A percentile compares a stretch with the other conserved stretches of the same genome.
Conservation (phyloP, 495 filamentous ascomycete genomes). For the Paragyromitra xinjiangensis region DNA sequence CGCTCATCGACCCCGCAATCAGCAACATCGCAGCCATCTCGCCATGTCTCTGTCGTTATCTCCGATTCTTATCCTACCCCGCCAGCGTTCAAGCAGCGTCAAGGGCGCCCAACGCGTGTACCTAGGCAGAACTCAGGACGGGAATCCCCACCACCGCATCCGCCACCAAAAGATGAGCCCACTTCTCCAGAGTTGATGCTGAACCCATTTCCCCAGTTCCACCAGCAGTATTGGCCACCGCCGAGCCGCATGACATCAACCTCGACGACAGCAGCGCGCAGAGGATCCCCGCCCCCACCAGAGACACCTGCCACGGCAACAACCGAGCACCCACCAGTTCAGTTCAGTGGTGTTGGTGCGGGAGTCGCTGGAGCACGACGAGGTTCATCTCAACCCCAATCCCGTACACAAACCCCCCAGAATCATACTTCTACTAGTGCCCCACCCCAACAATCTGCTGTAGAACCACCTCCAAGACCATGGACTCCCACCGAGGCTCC, state of each 20-base stretch:
- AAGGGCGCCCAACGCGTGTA: slow-evolving; percentile 76
- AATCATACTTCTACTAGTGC: slow-evolving; percentile 12
- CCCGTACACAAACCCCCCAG: slow-evolving; percentile 47
- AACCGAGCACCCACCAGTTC: slow-evolving; percentile 72
- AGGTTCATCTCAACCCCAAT: slow-evolving; percentile 28
- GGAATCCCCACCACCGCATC: slow-evolving; percentile 57
- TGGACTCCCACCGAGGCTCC: slow-evolving; percentile 97
- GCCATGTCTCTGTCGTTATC: slow-evolving; percentile 58
- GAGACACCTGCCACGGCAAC: slow-evolving; percentile 89
- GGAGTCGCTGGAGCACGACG: slow-evolving; percentile 75
- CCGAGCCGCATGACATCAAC: slow-evolving; percentile 82
- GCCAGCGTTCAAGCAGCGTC: slow-evolving; percentile 69
- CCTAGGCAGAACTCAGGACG: slow-evolving; percentile 68
- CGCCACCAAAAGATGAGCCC: slow-evolving; percentile 55
- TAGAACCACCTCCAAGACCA: slow-evolving; percentile 68
- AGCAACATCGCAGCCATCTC: slow-evolving; percentile 49
- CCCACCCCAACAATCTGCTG: slow-evolving; percentile 56
- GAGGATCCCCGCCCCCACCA: slow-evolving; percentile 92
- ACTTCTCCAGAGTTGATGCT: slow-evolving; percentile 44
- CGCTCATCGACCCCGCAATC: slow-evolving; percentile 51
- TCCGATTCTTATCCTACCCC: slow-evolving; percentile 63
- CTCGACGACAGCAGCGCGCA: slow-evolving; percentile 88
- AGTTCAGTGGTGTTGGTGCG: slow-evolving; percentile 89
- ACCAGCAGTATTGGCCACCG: slow-evolving; percentile 75
- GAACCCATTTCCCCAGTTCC: slow-evolving; percentile 66